These are phyloP conservation scores for Seminavis robusta DNA, from an alignment of 108 stramenopile genomes.

Conservation along the genomic window DNA sequence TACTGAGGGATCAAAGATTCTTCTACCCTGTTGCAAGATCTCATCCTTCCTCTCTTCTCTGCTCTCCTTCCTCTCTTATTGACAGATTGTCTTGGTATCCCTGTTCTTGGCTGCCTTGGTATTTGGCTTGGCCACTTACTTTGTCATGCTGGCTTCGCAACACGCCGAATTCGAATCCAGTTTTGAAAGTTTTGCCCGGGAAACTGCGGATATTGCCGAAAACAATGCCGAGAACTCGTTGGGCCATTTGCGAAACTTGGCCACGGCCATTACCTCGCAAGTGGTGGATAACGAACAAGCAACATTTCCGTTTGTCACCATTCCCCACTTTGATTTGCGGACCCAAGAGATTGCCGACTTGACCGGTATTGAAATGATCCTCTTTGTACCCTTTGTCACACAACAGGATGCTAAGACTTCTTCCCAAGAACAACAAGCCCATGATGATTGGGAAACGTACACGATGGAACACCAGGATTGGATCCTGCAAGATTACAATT, in stretches of 20 bases:
- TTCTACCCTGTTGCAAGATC: no score
- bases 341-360: constrained; percentile 1
- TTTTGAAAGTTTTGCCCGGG: constrained; percentile 18
- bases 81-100: no score
- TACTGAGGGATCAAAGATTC: no score
- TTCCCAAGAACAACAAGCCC: no score
- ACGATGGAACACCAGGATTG: constrained; percentile 4
- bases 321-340: constrained; percentile 19
- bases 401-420: no score
- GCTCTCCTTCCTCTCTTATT: no score
- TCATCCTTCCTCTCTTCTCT: no score
- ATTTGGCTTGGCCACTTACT: constrained; percentile 5
- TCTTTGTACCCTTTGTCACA: constrained; percentile 16
- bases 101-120: background rate
- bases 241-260: constrained; percentile 13
- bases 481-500: constrained; percentile 7
- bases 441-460: no score
- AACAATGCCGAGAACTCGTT: constrained; percentile 19
- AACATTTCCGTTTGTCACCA: constrained; percentile 17
- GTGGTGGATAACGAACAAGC: background rate
- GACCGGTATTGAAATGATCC: constrained; percentile 12
- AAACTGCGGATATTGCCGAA: constrained; percentile 13
- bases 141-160: background rate
- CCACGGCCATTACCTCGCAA: constrained; percentile 17
- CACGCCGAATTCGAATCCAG: background rate